phyloP scores from a whole-genome alignment of 2,329 filamentous ascomycete genomes.

The Teratosphaeria viscida region DNA sequence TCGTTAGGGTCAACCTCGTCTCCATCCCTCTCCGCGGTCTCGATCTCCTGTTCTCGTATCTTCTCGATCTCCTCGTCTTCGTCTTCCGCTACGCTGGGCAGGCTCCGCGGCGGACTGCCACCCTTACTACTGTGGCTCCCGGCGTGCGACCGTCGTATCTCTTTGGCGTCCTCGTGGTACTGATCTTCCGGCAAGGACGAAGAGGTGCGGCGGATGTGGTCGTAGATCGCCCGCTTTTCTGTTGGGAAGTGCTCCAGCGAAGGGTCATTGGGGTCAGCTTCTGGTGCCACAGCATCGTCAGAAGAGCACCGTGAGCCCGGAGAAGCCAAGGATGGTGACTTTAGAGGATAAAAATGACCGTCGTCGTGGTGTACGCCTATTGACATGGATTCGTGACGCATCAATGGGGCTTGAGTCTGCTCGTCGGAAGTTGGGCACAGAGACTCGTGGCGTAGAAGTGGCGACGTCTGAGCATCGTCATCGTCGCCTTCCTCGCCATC shows the following conservation, averaged over 20 bases:
- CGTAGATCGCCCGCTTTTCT: constrained; percentile 24
- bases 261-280: constrained; percentile 21
- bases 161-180: constrained; percentile 3
- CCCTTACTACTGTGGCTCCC: neutral
- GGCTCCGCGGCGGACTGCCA: constrained; percentile 2
- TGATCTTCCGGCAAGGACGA: constrained; percentile 16
- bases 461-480: constrained; percentile 21
- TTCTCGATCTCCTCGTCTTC: constrained; percentile 6
- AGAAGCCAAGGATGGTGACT: constrained; percentile 1
- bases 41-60: constrained; percentile 7
- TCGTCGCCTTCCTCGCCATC: constrained; percentile 12
- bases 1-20: constrained; percentile 5
- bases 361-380: constrained; percentile 12
- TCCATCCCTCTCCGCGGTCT: constrained; percentile 5
- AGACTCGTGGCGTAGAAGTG: constrained; percentile 30
- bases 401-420: constrained; percentile 20
- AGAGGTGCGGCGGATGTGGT: constrained; percentile 20
- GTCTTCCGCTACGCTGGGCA: constrained; percentile 21
- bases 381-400: constrained; percentile 22
- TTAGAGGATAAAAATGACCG: neutral
- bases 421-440: constrained; percentile 14
- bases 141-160: neutral
- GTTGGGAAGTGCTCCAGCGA: constrained; percentile 26
- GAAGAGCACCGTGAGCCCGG: neutral
- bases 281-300: constrained; percentile 1